Conservation (phyloP, 106 monocot genomes). For the Acanthochlamys bracteata region DNA sequence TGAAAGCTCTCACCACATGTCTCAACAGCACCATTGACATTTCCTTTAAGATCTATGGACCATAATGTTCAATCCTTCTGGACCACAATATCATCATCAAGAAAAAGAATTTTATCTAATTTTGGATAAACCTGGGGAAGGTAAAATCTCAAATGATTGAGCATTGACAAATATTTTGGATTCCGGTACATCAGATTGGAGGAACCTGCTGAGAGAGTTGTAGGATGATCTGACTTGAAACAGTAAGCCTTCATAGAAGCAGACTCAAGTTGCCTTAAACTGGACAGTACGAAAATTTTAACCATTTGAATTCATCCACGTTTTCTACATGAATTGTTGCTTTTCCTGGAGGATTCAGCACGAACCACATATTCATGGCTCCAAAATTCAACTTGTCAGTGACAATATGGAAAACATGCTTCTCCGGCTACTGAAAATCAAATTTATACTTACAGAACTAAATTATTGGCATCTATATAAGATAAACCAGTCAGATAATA, state of each 20-base stretch:
- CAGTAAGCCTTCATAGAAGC: constrained; percentile 76
- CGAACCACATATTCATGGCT: constrained; percentile 88
- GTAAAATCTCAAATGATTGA: constrained; percentile 48
- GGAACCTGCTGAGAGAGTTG: constrained; percentile 62
- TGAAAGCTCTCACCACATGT: constrained; percentile 57
- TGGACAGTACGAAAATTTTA: constrained; percentile 74
- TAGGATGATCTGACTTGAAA: constrained; percentile 57
- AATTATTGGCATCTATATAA: not conserved
- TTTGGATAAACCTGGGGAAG: constrained; percentile 48
- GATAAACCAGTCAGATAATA: not conserved
- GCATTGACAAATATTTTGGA: constrained; percentile 46
- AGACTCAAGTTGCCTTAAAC: constrained; percentile 71
- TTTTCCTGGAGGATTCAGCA: constrained; percentile 63
- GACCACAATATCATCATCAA: constrained; percentile 53
- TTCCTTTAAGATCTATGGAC: constrained; percentile 46
- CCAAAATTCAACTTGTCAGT: constrained; percentile 84
- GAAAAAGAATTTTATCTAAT: constrained; percentile 40
- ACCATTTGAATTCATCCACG: constrained; percentile 74
- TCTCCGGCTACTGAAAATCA: constrained; percentile 60
- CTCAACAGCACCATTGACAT: constrained; percentile 50
- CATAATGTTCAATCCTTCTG: constrained; percentile 52
- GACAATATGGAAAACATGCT: constrained; percentile 76
- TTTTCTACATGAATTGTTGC: constrained; percentile 78
- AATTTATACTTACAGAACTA: not conserved
- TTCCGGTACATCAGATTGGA: constrained; percentile 47